These are phyloP conservation scores for Nepenthes mirabilis DNA, from an alignment of 148 eudicot genomes.

Conservation along the genomic window DNA sequence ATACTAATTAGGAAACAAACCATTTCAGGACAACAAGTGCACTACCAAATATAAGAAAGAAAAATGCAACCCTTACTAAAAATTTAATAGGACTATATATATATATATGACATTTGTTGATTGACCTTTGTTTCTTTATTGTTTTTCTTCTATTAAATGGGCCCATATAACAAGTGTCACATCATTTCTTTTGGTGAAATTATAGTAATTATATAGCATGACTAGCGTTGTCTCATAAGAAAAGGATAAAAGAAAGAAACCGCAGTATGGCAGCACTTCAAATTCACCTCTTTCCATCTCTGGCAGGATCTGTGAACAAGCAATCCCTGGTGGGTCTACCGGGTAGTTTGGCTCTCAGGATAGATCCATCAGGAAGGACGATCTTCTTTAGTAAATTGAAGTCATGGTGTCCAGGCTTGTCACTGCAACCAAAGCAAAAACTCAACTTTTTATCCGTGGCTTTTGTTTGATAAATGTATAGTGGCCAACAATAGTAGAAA, in stretches of 20 bases:
- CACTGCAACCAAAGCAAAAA: slow-evolving; percentile 29
- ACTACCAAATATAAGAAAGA: not conserved
- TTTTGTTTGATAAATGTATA: not conserved
- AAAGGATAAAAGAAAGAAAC: not conserved
- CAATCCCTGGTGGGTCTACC: slow-evolving; percentile 79
- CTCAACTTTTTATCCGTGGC: not conserved
- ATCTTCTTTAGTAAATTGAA: slow-evolving; percentile 62
- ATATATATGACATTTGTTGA: too few relatives aligned
- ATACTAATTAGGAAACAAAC: not conserved
- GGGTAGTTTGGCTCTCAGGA: slow-evolving; percentile 75
- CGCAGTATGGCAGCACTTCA: not conserved
- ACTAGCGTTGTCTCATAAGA: not conserved
- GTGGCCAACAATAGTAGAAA: not conserved
- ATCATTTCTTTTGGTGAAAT: too few relatives aligned
- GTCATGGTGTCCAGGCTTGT: slow-evolving; percentile 83
- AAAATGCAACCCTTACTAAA: not conserved
- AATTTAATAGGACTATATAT: not conserved
- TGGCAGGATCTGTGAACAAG: slow-evolving; percentile 69
- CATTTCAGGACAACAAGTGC: not conserved
- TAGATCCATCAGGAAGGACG: slow-evolving; percentile 82
- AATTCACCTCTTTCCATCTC: slow-evolving; percentile 65
- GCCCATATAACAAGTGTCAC: too few relatives aligned
- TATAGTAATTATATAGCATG: too few relatives aligned
- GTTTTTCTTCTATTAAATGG: too few relatives aligned
- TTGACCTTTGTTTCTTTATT: too few relatives aligned